Conservation (phyloP, 306 rosid species). For the Clitoria ternatea region DNA sequence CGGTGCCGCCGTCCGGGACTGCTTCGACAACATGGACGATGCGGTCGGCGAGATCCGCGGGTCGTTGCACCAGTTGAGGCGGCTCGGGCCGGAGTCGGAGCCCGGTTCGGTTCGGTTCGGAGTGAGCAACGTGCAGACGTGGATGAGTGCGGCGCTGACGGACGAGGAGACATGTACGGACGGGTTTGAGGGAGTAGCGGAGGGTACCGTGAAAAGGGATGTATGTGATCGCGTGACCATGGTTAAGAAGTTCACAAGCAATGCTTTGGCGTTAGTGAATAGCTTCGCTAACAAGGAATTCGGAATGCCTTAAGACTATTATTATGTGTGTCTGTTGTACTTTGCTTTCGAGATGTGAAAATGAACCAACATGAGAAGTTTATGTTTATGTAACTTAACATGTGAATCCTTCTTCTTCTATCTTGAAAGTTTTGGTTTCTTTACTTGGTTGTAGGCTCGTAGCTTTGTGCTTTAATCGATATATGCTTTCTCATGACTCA, state of each 20-base stretch:
- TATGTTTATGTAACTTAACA: neutral
- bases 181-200: slow-evolving; percentile 55
- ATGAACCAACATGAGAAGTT: neutral
- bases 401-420: neutral
- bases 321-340: too few species aligned
- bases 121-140: slow-evolving; percentile 83
- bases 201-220: slow-evolving; percentile 43
- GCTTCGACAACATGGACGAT: slow-evolving; percentile 56
- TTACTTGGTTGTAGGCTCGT: neutral
- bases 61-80: slow-evolving; percentile 66
- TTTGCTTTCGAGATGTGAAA: neutral
- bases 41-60: slow-evolving; percentile 61
- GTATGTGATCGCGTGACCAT: slow-evolving; percentile 36
- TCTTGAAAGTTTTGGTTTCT: neutral
- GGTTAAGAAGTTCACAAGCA: slow-evolving; percentile 63
- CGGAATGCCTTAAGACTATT: too few species aligned
- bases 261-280: slow-evolving; percentile 68
- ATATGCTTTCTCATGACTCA: neutral
- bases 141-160: slow-evolving; percentile 91
- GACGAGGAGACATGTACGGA: slow-evolving; percentile 84
- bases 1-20: slow-evolving; percentile 59
- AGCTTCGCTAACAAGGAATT: slow-evolving; percentile 36
- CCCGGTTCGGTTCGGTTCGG: slow-evolving; percentile 44
- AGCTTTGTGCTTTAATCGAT: neutral
- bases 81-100: slow-evolving; percentile 5